Evolutionary conservation across 2,329 filamentous ascomycete genomes (phyloP), one percentile per base, ranked within the genome.

Genomic region (Beauveria sp.): DNA sequence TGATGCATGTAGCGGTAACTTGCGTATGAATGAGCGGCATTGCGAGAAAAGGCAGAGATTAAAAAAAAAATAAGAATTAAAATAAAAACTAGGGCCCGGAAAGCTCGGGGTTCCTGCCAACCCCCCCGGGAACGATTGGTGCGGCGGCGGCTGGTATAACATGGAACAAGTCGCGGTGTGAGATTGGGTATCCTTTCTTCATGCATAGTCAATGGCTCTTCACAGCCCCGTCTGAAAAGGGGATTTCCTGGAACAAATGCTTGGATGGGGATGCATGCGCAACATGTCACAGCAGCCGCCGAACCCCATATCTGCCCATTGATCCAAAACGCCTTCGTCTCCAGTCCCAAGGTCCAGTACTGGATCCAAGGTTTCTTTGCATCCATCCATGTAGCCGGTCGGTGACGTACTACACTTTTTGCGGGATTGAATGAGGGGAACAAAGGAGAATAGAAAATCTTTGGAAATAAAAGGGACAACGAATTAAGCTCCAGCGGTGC

Each of bases 331-430:
- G 20, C 20, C 54, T 18, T 57, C 41, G n/a, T 41, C 22, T 43
- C 30, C 44, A 26, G 20, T 43, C 10, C 52, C 37, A 26, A 48
- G 43, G 7, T 47, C 41, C 26, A n/a, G 37, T 6, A 10, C 22
- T 24, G 22, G 22, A 24, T 37, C 34, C 34, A 37, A 37, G 12
- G 34, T 37, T 37, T 37, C 14, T 14, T 37, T 37, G 34, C 34
- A 37, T 37, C 18, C 53, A 55, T 22, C 40, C 52, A 55, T 43
- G 28, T 16, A 43, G 18, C 18, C 12, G 7, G 24, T n/a, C 46
- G 34, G 55, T 58, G 55, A 58, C 55, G 55, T 58, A 51, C 24
- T 58, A 51, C 47, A 58, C 37, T 51, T 51, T 51, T 30, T 37
- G 16, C 16, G 26, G 47, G 8, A 50, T 50, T 7, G 14, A 48